phyloP scores from a whole-genome alignment of 2,329 filamentous ascomycete species.

The Grosmannia huntii region DNA sequence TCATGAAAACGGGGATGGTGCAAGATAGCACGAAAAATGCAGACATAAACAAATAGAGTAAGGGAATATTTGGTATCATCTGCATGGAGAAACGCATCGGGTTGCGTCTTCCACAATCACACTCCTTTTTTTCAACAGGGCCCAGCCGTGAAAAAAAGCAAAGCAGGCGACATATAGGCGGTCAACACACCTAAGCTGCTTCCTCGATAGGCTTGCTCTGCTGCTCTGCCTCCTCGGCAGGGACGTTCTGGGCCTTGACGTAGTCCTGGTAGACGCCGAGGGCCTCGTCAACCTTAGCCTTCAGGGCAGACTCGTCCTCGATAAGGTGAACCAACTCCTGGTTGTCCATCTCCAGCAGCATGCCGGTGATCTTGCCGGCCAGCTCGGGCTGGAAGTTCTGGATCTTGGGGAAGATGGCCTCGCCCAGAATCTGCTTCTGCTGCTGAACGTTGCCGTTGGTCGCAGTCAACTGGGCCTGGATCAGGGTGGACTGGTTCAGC shows the following conservation, averaged over 20 bases:
- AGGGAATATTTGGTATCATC: constrained; percentile 16
- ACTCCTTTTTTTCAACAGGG: not conserved
- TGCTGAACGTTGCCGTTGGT: constrained; percentile 46
- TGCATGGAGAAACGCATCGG: constrained; percentile 6
- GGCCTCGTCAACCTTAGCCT: constrained; percentile 93
- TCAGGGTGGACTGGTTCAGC: constrained; percentile 27
- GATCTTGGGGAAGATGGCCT: constrained; percentile 98
- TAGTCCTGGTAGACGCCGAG: constrained; percentile 98
- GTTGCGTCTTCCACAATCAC: constrained; percentile 3
- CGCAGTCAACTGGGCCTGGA: constrained; percentile 45
- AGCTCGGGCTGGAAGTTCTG: constrained; percentile 86
- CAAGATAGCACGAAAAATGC: constrained; percentile 1
- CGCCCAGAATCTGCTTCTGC: constrained; percentile 98
- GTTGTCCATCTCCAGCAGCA: constrained; percentile 99
- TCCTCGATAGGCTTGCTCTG: constrained; percentile 34
- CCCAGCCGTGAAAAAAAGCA: not conserved
- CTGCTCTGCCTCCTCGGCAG: constrained; percentile 31
- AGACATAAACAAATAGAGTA: constrained; percentile 7
- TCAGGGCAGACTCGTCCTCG: constrained; percentile 77
- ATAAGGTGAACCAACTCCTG: constrained; percentile 87
- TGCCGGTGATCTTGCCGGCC: constrained; percentile 98
- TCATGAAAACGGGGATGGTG: not conserved
- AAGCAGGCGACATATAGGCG: not conserved
- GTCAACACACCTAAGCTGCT: constrained; percentile 9
- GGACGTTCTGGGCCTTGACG: constrained; percentile 63